Conservation (phyloP, 2,329 filamentous ascomycete genomes). For the Sporothrix inflata region DNA sequence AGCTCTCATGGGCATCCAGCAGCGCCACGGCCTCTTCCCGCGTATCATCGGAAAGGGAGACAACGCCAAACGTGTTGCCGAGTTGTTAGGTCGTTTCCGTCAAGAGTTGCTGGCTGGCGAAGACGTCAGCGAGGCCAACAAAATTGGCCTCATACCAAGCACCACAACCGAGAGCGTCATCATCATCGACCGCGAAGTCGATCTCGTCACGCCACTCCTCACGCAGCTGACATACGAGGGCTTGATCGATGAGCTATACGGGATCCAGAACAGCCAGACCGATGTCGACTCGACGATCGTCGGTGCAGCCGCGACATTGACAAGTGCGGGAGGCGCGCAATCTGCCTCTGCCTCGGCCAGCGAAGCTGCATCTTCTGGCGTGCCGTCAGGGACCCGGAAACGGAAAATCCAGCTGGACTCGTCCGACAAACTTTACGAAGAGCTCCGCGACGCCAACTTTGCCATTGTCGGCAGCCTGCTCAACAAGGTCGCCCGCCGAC, state of each 20-base stretch:
- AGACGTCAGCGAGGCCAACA: conserved; percentile 63
- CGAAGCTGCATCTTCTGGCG: conserved; percentile 55
- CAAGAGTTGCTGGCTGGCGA: conserved; percentile 85
- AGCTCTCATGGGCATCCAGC: conserved; percentile 92
- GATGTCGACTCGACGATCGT: conserved; percentile 91
- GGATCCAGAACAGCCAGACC: conserved; percentile 88
- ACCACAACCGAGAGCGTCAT: conserved; percentile 87
- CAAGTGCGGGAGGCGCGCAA: conserved; percentile 36
- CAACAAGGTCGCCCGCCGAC: conserved; percentile 85
- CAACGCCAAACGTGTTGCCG: conserved; percentile 84
- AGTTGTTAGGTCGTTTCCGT: conserved; percentile 86
- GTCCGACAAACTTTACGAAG: conserved; percentile 84
- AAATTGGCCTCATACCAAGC: conserved; percentile 78
- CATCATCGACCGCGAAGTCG: conserved; percentile 92
- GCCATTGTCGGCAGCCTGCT: conserved; percentile 87
- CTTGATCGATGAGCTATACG: conserved; percentile 89
- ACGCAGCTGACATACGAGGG: conserved; percentile 98
- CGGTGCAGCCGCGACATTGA: conserved; percentile 53
- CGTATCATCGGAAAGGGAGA: conserved; percentile 95
- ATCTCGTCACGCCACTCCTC: conserved; percentile 87
- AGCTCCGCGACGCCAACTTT: conserved; percentile 91
- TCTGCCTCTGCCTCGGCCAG: conserved; percentile 58
- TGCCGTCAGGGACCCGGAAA: conserved; percentile 62
- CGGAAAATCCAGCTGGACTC: conserved; percentile 88
- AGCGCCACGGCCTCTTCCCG: conserved; percentile 89